Conservation (phyloP, 2,329 filamentous ascomycete genomes). For the Colletotrichum coccodes region DNA sequence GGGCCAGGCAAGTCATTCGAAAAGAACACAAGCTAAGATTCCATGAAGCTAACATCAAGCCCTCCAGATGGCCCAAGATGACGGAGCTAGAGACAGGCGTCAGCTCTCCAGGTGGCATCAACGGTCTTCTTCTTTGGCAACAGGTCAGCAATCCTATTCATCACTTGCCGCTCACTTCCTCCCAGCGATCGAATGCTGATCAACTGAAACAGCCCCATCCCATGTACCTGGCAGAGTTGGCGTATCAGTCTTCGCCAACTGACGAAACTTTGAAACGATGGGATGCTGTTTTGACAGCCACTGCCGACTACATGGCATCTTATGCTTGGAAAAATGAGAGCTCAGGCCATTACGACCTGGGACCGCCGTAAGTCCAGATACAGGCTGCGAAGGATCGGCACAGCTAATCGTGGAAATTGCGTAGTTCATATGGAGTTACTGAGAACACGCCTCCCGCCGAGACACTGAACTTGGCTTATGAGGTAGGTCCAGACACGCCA, state of each 20-base stretch:
- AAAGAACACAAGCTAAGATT: too few relatives aligned
- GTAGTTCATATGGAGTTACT: constrained; percentile 54
- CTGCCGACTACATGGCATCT: constrained; percentile 69
- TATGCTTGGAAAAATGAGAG: constrained; percentile 65
- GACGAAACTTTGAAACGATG: constrained; percentile 58
- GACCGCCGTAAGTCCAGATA: constrained; percentile 46
- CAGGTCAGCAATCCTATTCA: constrained; percentile 44
- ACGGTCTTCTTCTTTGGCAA: constrained; percentile 70
- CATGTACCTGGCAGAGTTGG: constrained; percentile 68
- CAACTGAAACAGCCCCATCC: constrained; percentile 54
- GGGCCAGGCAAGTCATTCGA: too few relatives aligned
- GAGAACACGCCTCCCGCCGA: constrained; percentile 68
- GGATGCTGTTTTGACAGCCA: constrained; percentile 60
- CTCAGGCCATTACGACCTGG: constrained; percentile 60
- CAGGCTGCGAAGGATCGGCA: neutral
- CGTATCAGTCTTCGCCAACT: constrained; percentile 37
- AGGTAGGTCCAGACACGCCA: constrained; percentile 45
- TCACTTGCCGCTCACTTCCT: too few relatives aligned
- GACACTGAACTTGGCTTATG: constrained; percentile 68
- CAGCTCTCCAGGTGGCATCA: constrained; percentile 63
- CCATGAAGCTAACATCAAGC: neutral
- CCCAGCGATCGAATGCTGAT: neutral
- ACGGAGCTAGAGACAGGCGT: constrained; percentile 49
- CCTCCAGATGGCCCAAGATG: constrained; percentile 59
- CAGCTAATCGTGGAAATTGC: neutral